phyloP scores from a whole-genome alignment of 257 asterid species.

The Apocynum venetum region DNA sequence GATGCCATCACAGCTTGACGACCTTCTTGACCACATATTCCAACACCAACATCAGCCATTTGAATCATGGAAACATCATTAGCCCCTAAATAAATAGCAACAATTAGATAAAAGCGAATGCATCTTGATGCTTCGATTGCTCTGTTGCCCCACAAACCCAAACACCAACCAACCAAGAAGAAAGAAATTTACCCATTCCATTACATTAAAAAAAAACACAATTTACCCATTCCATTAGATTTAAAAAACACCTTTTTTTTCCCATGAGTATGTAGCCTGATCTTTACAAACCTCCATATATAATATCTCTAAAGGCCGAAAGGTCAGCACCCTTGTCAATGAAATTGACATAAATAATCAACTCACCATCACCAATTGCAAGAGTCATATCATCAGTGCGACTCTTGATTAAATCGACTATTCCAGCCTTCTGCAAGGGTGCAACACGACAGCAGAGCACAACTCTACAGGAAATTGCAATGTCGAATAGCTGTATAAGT shows the following conservation, averaged over 20 bases:
- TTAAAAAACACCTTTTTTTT: not conserved
- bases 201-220: not conserved
- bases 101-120: slow-evolving; percentile 24
- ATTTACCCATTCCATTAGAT: not conserved
- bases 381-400: slow-evolving; percentile 97
- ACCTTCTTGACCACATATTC: slow-evolving; percentile 99
- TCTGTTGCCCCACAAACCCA: not conserved
- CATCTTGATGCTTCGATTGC: slow-evolving; percentile 2
- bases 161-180: not conserved
- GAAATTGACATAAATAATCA: slow-evolving; percentile 11
- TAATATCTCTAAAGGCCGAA: slow-evolving; percentile 41
- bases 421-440: slow-evolving; percentile 98
- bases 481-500: slow-evolving; percentile 74
- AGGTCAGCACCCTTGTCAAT: not conserved
- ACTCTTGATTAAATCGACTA: slow-evolving; percentile 84
- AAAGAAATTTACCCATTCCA: not conserved
- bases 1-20: slow-evolving; percentile 99
- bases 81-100: slow-evolving; percentile 60
- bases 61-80: slow-evolving; percentile 99
- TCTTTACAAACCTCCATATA: slow-evolving; percentile 29
- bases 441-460: slow-evolving; percentile 98
- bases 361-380: slow-evolving; percentile 98
- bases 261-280: slow-evolving; percentile 26
- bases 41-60: slow-evolving; percentile 99
- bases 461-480: slow-evolving; percentile 81